Evolutionary conservation across 2,329 filamentous ascomycete genomes (phyloP), one percentile per base, ranked within the genome.

Genomic region (Mycosphaerelloides madeirae): DNA sequence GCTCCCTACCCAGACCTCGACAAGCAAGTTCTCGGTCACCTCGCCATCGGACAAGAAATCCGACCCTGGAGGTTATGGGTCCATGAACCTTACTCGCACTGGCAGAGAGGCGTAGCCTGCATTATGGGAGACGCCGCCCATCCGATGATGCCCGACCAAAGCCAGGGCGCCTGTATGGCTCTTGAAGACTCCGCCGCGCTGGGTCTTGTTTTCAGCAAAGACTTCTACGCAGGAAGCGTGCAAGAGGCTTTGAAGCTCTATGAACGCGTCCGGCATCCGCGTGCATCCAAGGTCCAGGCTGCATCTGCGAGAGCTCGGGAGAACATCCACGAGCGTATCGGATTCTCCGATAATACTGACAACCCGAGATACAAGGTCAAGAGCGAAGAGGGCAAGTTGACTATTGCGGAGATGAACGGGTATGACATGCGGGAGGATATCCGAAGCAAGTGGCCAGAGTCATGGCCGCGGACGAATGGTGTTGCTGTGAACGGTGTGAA

Each of bases 341-440:
- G 80, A 0, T 84, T 84, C 64, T 83, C 79, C 0, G 72, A 71
- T 29, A 84, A 84, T 57, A 82, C 73, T 20, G 54, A 72, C 31
- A 74, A 67, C 12, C 61, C 72, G 0, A 74, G 71, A 0, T 84
- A 84, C 64, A 79, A 78, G 56, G 81, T 84, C 0, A 74, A 78
- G 50, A 75, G 83, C 40, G 73, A 80, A 54, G 75, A 69, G 52
- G 72, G 77, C 36, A 81, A 81, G 50, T 58, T 85, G 25, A 84
- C 81, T 0, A 83, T 85, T 38, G 79, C 83, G 50, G 81, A 85
- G 61, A 84, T 85, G 80, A 84, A 85, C 48, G 69, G 70, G 69
- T 79, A 67, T 68, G 75, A 55, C 31, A 55, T 55, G 53, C 32
- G 50, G 6, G 50, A 47, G 35, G 53, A 55, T 28, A 41, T 55